Evolutionary conservation across 2,329 filamentous ascomycete genomes (phyloP).

Genomic region (Colletotrichum kahawae): DNA sequence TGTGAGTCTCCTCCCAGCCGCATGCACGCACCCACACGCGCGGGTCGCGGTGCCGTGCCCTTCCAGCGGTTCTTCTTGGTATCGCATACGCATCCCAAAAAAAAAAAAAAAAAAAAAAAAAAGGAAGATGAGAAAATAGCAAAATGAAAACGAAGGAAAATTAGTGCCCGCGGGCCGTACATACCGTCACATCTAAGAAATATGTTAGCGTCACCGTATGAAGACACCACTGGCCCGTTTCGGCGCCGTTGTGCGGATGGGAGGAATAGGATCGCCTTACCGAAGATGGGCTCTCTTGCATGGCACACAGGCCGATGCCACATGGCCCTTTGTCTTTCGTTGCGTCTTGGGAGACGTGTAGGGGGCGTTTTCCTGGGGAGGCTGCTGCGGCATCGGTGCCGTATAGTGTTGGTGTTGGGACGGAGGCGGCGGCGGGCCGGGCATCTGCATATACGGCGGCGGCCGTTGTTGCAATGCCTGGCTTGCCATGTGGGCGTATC

Average conservation of each 20-base stretch:
- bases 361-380: constrained; percentile 46
- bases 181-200: constrained; percentile 65
- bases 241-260: not conserved
- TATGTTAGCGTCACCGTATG: constrained; percentile 11
- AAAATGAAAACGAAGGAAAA: constrained; percentile 3
- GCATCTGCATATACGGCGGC: constrained; percentile 22
- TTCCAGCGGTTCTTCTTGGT: constrained; percentile 6
- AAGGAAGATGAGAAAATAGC: constrained; percentile 2
- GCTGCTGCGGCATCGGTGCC: constrained; percentile 29
- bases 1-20: constrained; percentile 22
- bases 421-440: constrained; percentile 34
- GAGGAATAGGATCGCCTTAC: constrained; percentile 42
- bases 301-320: constrained; percentile 83
- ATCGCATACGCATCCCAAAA: not conserved
- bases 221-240: not conserved
- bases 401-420: constrained; percentile 36
- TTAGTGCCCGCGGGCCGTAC: constrained; percentile 37
- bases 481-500: constrained; percentile 16
- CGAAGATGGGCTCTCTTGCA: constrained; percentile 84
- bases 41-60: constrained; percentile 18
- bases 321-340: constrained; percentile 78
- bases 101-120: not conserved
- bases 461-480: constrained; percentile 23
- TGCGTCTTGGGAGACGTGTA: constrained; percentile 65
- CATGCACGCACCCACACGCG: constrained; percentile 6